A percentile compares a stretch with the other conserved stretches of the same genome.
phyloP scores from a whole-genome alignment of 148 eudicot species.

The Spergularia bocconei region DNA sequence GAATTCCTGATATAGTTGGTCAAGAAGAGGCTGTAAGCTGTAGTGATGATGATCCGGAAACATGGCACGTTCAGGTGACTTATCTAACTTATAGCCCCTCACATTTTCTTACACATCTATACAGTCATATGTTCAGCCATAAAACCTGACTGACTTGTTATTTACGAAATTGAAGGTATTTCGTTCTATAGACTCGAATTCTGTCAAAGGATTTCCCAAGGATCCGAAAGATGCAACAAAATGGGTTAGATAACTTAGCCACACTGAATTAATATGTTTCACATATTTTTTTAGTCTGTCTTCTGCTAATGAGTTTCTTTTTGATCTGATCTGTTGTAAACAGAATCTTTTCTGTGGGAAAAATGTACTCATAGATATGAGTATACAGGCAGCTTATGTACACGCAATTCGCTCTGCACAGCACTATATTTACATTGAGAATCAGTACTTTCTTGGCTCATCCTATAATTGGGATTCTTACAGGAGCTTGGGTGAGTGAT shows the following conservation, averaged over 20 bases:
- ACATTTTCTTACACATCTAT: neutral
- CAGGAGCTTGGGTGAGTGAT: constrained; percentile 59
- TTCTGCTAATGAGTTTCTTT: neutral
- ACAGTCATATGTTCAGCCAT: neutral
- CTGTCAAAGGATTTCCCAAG: constrained; percentile 88
- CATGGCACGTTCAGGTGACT: constrained; percentile 88
- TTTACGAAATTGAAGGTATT: constrained; percentile 45
- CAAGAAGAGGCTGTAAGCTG: constrained; percentile 43
- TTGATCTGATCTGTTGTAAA: constrained; percentile 2
- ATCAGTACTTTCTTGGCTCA: constrained; percentile 91
- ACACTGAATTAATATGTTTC: neutral
- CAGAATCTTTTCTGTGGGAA: constrained; percentile 83
- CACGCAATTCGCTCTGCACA: constrained; percentile 84
- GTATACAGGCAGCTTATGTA: constrained; percentile 82
- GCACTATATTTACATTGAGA: constrained; percentile 84
- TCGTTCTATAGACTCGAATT: constrained; percentile 91
- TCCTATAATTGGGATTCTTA: constrained; percentile 74
- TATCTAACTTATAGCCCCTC: neutral
- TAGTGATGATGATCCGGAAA: constrained; percentile 52
- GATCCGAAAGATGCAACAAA: constrained; percentile 67
- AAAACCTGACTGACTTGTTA: neutral
- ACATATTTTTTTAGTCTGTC: neutral
- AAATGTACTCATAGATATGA: constrained; percentile 91
- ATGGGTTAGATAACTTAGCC: constrained; percentile 34
- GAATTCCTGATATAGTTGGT: constrained; percentile 66